Percentiles rank a stretch among this genome's conserved stretches.
Conservation (phyloP, 768 basidiomycete species). For the Harrya chromipes region DNA sequence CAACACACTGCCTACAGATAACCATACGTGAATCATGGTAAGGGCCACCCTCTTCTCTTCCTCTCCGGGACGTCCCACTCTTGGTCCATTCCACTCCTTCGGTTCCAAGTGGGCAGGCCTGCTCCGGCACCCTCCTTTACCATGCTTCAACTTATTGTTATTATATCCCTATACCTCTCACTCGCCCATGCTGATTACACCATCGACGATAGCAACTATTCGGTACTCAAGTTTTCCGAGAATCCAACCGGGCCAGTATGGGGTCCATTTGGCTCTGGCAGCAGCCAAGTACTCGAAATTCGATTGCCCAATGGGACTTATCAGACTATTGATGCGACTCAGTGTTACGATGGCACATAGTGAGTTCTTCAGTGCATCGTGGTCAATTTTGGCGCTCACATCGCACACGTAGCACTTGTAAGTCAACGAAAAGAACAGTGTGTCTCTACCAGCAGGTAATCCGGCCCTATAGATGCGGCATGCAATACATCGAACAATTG, state of each 20-base stretch:
- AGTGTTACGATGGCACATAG: conserved; percentile 26
- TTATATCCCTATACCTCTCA: neutral
- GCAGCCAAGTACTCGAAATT: conserved; percentile 17
- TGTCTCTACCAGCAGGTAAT: neutral
- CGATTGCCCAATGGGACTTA: conserved; percentile 27
- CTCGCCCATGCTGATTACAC: conserved; percentile 23
- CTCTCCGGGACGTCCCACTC: neutral
- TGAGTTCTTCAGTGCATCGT: conserved; percentile 9
- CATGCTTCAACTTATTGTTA: conserved; percentile 9
- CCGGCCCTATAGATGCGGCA: conserved; percentile 17
- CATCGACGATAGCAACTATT: conserved; percentile 28
- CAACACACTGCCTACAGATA: neutral
- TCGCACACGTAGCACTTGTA: conserved; percentile 20
- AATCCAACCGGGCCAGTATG: conserved; percentile 28
- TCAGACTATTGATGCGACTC: conserved; percentile 19
- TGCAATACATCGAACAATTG: conserved; percentile 23
- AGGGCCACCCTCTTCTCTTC: neutral
- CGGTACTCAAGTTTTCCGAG: conserved; percentile 23
- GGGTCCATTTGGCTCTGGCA: conserved; percentile 24
- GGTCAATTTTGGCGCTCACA: conserved; percentile 5
- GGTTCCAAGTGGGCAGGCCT: neutral
- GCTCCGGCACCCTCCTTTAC: neutral
- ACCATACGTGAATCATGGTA: neutral
- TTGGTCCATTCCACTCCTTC: conserved; percentile 10
- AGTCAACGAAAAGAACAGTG: neutral